phyloP scores from a whole-genome alignment of 192 early-diverging fungal species.

The Podila epicladia region DNA sequence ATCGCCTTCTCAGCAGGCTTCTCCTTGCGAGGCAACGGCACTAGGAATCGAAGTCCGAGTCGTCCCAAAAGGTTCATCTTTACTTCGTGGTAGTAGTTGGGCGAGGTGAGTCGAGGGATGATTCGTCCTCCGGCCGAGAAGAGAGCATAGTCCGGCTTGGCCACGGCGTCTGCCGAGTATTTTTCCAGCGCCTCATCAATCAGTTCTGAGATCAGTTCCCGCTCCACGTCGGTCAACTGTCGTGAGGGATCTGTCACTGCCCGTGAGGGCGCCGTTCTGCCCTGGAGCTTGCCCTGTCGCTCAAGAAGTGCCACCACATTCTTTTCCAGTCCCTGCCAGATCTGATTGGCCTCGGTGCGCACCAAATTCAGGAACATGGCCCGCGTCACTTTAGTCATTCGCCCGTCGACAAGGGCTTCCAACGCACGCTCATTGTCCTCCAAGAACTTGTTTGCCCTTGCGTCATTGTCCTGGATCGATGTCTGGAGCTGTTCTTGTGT shows the following conservation, averaged over 20 bases:
- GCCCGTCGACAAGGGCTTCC: slow-evolving; percentile 25
- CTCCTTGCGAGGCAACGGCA: slow-evolving; percentile 36
- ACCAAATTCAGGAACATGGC: slow-evolving; percentile 31
- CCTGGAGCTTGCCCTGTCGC: slow-evolving; percentile 38
- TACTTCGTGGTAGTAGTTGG: slow-evolving; percentile 57
- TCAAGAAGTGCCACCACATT: slow-evolving; percentile 36
- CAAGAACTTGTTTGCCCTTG: slow-evolving; percentile 20
- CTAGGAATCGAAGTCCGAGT: slow-evolving; percentile 33
- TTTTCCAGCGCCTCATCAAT: slow-evolving; percentile 69
- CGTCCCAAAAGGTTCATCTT: slow-evolving; percentile 31
- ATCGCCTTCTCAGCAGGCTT: slow-evolving; percentile 56
- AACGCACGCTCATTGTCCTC: slow-evolving; percentile 29
- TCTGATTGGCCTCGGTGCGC: slow-evolving; percentile 25
- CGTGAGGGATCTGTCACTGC: background rate
- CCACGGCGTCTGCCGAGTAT: slow-evolving; percentile 65
- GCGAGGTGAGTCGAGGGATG: slow-evolving; percentile 68
- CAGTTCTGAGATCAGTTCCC: slow-evolving; percentile 53
- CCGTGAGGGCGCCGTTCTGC: slow-evolving; percentile 3
- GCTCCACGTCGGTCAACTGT: slow-evolving; percentile 27
- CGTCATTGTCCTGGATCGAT: slow-evolving; percentile 6
- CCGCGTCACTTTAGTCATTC: slow-evolving; percentile 31
- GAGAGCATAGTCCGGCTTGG: slow-evolving; percentile 76
- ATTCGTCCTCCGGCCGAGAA: slow-evolving; percentile 70
- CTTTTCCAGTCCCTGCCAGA: slow-evolving; percentile 39
- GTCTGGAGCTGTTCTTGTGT: slow-evolving; percentile 26